Evolutionary conservation across 1,139 yeast species (phyloP), one percentile per base, ranked within the genome.

Genomic region (Hanseniaspora uvarum): DNA sequence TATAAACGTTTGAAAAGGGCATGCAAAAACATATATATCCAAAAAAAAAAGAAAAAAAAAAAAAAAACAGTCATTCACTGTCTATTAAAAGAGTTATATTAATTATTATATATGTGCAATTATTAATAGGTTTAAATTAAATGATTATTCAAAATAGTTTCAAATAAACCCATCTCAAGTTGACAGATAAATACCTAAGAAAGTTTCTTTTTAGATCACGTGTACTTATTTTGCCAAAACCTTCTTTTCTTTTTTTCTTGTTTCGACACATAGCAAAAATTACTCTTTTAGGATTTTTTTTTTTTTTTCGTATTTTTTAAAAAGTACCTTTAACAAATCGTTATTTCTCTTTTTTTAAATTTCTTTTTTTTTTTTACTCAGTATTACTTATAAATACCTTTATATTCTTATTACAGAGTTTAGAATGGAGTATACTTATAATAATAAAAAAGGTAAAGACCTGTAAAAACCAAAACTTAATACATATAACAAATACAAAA

Each of bases 401-500:
- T 31, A 31, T 2, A 30, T 31, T 6, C 6, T 31, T 11, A 8
- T 31, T 11, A 31, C n/a, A 31, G 3, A 12, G 14, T 7, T 11
- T 12, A 7, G 11, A 14, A 2, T 31, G 14, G 12, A 5, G 14
- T 11, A 30, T 14, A 12, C 2, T 7, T 2, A 14, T 12, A 31
- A 8, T 12, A 31, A 8, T 11, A 31, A 8, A 31, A 31, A 5
- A 2, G 14, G 14, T 6, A 3, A 31, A 38, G n/a, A 23, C 39
- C 37, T 26, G 36, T 31, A 51, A 23, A 16, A 46, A 14, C 24
- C 18, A n/a, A 47, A 28, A 14, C 19, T 18, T 18, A 34, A 43
- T 21, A 30, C 24, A 8, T 33, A 45, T 23, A 16, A 33, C 12
- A 26, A 41, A 40, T 16, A 50, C n/a, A 46, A 43, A 52, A 62